Conservation (phyloP, 202 grass and related monocot species). For the Panicum hallii region DNA sequence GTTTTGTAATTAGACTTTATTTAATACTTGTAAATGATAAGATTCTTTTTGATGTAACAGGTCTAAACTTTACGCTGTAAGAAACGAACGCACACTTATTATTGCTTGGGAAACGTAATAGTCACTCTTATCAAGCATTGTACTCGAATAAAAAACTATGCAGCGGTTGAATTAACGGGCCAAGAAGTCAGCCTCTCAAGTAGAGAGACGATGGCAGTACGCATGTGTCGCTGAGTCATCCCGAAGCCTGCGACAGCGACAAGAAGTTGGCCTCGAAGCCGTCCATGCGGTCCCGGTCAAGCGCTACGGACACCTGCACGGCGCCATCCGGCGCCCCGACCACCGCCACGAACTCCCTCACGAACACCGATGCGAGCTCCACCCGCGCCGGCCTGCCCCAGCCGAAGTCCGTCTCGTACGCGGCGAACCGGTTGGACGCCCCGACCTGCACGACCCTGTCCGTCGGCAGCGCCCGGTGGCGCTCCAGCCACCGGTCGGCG, state of each 20-base stretch:
- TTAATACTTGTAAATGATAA: too few relatives aligned
- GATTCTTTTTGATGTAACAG: too few relatives aligned
- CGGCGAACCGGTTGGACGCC: conserved; percentile 49
- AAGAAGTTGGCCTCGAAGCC: conserved; percentile 27
- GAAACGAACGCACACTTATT: too few relatives aligned
- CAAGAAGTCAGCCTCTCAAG: too few relatives aligned
- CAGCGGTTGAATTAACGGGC: too few relatives aligned
- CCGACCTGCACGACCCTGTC: neutral
- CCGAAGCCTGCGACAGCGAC: neutral
- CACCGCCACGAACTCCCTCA: neutral
- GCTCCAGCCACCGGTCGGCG: neutral
- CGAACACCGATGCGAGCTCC: conserved; percentile 41
- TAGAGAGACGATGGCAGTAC: too few relatives aligned
- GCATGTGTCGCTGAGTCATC: neutral
- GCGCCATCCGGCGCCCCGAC: conserved; percentile 18
- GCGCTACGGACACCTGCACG: conserved; percentile 48
- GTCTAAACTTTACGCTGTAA: too few relatives aligned
- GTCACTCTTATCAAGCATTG: neutral
- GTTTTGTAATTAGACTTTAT: too few relatives aligned
- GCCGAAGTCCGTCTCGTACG: conserved; percentile 61
- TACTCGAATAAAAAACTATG: too few relatives aligned
- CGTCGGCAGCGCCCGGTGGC: neutral
- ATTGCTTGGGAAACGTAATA: neutral
- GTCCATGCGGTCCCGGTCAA: neutral
- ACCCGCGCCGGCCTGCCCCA: conserved; percentile 51